Evolutionary conservation across 768 basidiomycete species (phyloP).

Genomic region (Kwoniella dendrophila): DNA sequence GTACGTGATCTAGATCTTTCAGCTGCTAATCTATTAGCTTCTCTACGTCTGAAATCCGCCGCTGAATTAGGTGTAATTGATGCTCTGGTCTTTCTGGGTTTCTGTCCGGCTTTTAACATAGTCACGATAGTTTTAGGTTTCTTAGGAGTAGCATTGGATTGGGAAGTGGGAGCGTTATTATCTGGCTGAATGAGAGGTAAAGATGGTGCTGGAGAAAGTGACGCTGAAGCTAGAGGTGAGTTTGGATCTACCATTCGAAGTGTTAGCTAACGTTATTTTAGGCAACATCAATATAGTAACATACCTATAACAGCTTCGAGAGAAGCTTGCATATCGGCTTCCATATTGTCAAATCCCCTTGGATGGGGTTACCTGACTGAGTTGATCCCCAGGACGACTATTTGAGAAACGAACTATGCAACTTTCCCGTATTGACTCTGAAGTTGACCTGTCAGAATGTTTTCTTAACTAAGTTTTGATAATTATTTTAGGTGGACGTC

Average conservation of each 20-base stretch:
- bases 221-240: not conserved
- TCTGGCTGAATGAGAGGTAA: not conserved
- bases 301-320: conserved; percentile 18
- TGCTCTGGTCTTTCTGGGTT: not conserved
- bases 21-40: conserved; percentile 55
- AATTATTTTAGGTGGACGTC: conserved; percentile 11
- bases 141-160: not conserved
- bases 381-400: too few relatives aligned
- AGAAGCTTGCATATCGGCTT: conserved; percentile 10
- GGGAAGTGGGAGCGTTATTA: not conserved
- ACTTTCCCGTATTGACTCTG: too few relatives aligned
- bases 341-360: not conserved
- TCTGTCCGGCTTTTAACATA: not conserved
- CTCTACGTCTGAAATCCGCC: conserved; percentile 45
- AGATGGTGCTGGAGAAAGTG: not conserved
- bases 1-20: conserved; percentile 44
- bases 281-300: not conserved
- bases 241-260: not conserved
- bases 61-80: conserved; percentile 24
- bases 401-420: too few relatives aligned
- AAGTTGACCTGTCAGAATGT: not conserved
- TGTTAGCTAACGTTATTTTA: too few relatives aligned
- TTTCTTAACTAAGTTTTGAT: too few relatives aligned
- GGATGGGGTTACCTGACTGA: not conserved
- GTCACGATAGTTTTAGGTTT: not conserved